phyloP scores from a whole-genome alignment of 768 basidiomycete genomes.

The Thelephora ganbajun region DNA sequence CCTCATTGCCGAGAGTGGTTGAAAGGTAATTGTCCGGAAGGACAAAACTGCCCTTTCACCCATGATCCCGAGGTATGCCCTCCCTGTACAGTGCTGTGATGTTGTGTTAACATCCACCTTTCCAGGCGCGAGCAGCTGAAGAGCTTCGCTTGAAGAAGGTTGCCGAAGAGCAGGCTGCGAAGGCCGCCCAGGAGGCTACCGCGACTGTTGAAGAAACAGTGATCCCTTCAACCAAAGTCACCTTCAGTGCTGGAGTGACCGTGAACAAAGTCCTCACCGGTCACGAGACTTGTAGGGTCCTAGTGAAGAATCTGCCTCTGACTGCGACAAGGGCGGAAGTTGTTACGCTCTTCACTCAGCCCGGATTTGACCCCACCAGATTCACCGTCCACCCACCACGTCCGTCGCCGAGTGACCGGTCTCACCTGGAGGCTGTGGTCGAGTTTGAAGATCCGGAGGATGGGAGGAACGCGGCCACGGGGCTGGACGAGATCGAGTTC shows the following conservation, averaged over 20 bases:
- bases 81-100: too few species aligned
- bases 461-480: conserved; percentile 25
- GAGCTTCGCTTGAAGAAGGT: conserved; percentile 10
- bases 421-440: not conserved
- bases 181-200: conserved; percentile 29
- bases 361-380: conserved; percentile 22
- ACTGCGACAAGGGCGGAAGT: conserved; percentile 22
- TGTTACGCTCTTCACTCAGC: conserved; percentile 26
- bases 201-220: conserved; percentile 29
- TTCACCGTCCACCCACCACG: conserved; percentile 15
- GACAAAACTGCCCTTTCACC: too few species aligned
- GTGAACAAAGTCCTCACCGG: conserved; percentile 45
- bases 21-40: too few species aligned
- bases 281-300: conserved; percentile 54
- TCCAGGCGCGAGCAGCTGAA: conserved; percentile 5
- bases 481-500: conserved; percentile 36
- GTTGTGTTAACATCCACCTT: too few species aligned
- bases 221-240: conserved; percentile 34
- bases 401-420: not conserved
- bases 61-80: too few species aligned
- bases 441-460: conserved; percentile 15
- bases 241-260: conserved; percentile 45
- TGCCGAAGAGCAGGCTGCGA: conserved; percentile 25
- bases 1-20: too few species aligned
- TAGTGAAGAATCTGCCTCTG: conserved; percentile 35